phyloP scores from a whole-genome alignment of 2,329 filamentous ascomycete genomes.

The Colletotrichum sojae region DNA sequence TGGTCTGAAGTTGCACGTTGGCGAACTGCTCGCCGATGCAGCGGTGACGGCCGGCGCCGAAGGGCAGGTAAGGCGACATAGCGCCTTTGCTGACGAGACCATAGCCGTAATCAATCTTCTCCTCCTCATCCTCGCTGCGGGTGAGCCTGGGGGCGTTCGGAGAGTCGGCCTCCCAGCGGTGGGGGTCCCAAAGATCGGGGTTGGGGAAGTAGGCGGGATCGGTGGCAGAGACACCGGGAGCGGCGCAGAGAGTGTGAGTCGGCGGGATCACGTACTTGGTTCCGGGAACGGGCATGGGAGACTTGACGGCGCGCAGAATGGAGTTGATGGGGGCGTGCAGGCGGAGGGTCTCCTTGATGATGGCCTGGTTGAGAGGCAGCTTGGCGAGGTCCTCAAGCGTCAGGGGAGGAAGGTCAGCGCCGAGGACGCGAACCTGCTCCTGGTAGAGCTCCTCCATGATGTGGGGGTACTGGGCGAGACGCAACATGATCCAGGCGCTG shows the following conservation, averaged over 20 bases:
- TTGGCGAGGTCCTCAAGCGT: slow-evolving; percentile 83
- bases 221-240: slow-evolving; percentile 84
- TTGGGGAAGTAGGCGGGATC: slow-evolving; percentile 85
- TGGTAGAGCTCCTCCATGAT: slow-evolving; percentile 85
- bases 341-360: slow-evolving; percentile 93
- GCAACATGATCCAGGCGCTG: slow-evolving; percentile 87
- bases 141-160: slow-evolving; percentile 65
- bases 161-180: slow-evolving; percentile 84
- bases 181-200: slow-evolving; percentile 87
- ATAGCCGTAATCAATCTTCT: slow-evolving; percentile 94
- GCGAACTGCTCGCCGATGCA: slow-evolving; percentile 99
- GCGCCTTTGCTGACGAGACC: slow-evolving; percentile 93
- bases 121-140: slow-evolving; percentile 65
- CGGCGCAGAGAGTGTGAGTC: slow-evolving; percentile 84
- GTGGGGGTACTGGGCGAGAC: slow-evolving; percentile 82
- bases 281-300: slow-evolving; percentile 85
- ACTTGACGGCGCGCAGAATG: slow-evolving; percentile 93
- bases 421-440: slow-evolving; percentile 83
- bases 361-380: slow-evolving; percentile 85
- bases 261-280: slow-evolving; percentile 88
- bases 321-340: slow-evolving; percentile 95
- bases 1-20: slow-evolving; percentile 91
- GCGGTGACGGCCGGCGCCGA: slow-evolving; percentile 91
- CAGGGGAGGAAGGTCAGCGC: slow-evolving; percentile 80
- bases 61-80: slow-evolving; percentile 91